phyloP scores from a whole-genome alignment of 1,284 basidiomycete species.

The Cryptococcus sp. region DNA sequence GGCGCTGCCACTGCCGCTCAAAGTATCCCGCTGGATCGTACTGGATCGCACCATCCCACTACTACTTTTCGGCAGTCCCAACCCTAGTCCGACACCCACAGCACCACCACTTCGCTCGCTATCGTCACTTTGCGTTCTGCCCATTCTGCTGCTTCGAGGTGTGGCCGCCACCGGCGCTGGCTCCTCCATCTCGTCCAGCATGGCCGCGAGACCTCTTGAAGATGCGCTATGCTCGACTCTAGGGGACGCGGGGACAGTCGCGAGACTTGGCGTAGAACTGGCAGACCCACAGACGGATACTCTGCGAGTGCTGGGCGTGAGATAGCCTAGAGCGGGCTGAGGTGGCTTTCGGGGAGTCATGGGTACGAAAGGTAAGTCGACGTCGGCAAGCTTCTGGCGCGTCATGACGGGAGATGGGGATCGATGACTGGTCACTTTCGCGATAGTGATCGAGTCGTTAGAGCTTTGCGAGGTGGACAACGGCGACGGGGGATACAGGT shows the following conservation, averaged over 20 bases:
- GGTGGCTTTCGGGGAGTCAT: constrained; percentile 44
- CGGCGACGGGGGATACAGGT: constrained; percentile 21
- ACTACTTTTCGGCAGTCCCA: constrained; percentile 17
- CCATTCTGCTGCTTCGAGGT: constrained; percentile 7
- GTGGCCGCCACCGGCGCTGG: constrained; percentile 2
- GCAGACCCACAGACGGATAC: constrained; percentile 18
- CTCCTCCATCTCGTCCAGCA: constrained; percentile 18
- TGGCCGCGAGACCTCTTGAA: constrained; percentile 13
- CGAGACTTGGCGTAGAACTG: constrained; percentile 29
- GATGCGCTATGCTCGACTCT: constrained; percentile 14
- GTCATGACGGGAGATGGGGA: constrained; percentile 9
- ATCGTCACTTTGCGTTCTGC: constrained; percentile 1
- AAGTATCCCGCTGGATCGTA: constrained; percentile 7
- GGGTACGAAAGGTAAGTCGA: constrained; percentile 45
- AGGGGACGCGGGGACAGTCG: constrained; percentile 35
- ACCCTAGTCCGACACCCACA: constrained; percentile 12
- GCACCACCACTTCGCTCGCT: constrained; percentile 5
- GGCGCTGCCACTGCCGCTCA: background rate
- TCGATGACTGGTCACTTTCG: background rate
- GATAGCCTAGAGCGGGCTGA: constrained; percentile 43
- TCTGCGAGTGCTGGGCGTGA: constrained; percentile 40
- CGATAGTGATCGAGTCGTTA: background rate
- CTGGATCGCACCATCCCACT: constrained; percentile 23
- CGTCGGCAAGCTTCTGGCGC: constrained; percentile 18
- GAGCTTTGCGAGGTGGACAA: constrained; percentile 8